phyloP scores from a whole-genome alignment of 441 rosid species.

The Aleurites moluccanus region DNA sequence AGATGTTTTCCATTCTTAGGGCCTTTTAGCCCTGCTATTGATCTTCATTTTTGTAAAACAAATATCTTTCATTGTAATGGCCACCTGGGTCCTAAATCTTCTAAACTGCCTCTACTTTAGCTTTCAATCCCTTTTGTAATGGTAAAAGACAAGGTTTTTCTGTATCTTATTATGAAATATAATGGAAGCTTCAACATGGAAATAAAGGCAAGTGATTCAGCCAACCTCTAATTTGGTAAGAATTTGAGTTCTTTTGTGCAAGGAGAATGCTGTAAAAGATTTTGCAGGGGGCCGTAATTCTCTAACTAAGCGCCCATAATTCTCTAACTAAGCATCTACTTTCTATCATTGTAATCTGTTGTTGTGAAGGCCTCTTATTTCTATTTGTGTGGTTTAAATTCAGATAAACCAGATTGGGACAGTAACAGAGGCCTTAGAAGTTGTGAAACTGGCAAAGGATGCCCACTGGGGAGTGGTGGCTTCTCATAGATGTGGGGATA shows the following conservation, averaged over 20 bases:
- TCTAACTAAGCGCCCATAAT: too few species aligned
- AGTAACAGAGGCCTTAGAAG: slow-evolving; percentile 89
- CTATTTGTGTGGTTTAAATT: slow-evolving; percentile 18
- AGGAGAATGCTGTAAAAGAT: not conserved
- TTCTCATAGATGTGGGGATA: slow-evolving; percentile 92
- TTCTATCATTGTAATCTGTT: not conserved
- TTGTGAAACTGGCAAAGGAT: slow-evolving; percentile 84
- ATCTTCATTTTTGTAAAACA: not conserved
- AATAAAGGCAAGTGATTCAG: not conserved
- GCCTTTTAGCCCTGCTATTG: not conserved
- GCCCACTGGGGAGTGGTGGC: slow-evolving; percentile 88
- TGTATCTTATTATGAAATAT: not conserved
- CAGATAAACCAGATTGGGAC: slow-evolving; percentile 98
- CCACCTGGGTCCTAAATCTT: not conserved
- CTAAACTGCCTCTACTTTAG: not conserved
- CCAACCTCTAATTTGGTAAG: not conserved
- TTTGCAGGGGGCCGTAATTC: too few species aligned
- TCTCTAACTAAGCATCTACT: not conserved
- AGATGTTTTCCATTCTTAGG: not conserved
- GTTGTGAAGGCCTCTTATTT: not conserved
- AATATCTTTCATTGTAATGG: not conserved
- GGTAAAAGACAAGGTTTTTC: not conserved
- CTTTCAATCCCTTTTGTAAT: not conserved
- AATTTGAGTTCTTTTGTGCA: not conserved
- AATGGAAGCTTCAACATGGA: not conserved